Evolutionary conservation across 2,329 filamentous ascomycete species (phyloP).

Genomic region (Epichloe bromicola): DNA sequence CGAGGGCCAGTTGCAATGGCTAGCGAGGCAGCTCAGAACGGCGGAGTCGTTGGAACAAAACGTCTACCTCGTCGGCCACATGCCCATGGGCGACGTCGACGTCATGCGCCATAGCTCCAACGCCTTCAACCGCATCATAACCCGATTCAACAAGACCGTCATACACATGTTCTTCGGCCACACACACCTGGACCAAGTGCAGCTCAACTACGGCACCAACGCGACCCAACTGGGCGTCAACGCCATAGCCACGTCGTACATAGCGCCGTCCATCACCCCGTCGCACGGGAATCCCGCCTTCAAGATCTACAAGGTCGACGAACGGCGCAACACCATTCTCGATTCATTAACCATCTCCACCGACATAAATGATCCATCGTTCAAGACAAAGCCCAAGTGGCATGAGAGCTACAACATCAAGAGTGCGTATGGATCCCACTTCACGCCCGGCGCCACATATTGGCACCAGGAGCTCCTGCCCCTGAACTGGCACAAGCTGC

Average conservation of each 20-base stretch:
- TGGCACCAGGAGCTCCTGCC: neutral
- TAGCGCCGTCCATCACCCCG: constrained; percentile 40
- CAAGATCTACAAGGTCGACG: constrained; percentile 43
- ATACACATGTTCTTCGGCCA: constrained; percentile 43
- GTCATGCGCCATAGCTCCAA: constrained; percentile 38
- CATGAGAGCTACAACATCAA: neutral
- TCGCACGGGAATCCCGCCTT: constrained; percentile 42
- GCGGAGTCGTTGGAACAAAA: too few relatives aligned
- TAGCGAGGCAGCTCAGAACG: constrained; percentile 23
- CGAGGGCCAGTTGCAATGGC: neutral
- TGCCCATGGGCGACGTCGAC: constrained; percentile 36
- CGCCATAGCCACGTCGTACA: constrained; percentile 37
- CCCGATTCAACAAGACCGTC: constrained; percentile 39
- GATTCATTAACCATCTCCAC: neutral
- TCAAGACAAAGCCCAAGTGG: neutral
- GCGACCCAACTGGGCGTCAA: constrained; percentile 23
- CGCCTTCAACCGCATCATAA: constrained; percentile 37
- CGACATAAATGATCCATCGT: neutral
- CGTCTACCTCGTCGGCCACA: constrained; percentile 45
- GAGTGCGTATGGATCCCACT: neutral
- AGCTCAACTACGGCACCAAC: constrained; percentile 40
- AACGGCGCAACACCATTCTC: constrained; percentile 31
- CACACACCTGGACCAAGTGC: constrained; percentile 42
- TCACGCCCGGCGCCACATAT: neutral
- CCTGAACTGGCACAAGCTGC: neutral